Conservation (phyloP, 192 early-diverging fungal genomes). For the Podila epicladia region DNA sequence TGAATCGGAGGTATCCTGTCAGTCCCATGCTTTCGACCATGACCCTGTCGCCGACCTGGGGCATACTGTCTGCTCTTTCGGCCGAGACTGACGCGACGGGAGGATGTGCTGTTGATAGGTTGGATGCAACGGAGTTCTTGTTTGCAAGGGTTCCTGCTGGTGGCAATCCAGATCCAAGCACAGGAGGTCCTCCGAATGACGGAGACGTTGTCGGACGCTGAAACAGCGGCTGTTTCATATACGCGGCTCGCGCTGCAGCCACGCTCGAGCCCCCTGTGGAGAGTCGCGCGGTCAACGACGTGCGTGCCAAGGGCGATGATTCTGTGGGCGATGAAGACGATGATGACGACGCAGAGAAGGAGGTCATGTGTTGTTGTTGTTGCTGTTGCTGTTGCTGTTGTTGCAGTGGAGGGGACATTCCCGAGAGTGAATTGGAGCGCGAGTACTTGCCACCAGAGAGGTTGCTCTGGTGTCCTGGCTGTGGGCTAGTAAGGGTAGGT, state of each 20-base stretch:
- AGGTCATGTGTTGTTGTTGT: background rate
- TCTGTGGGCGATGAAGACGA: slow-evolving; percentile 18
- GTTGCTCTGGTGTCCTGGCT: too few species aligned
- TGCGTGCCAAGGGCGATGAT: slow-evolving; percentile 15
- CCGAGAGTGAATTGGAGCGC: too few species aligned
- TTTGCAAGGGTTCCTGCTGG: background rate
- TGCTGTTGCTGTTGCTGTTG: background rate
- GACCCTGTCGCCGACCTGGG: slow-evolving; percentile 67
- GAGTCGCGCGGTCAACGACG: background rate
- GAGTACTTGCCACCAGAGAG: too few species aligned
- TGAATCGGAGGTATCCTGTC: slow-evolving; percentile 75
- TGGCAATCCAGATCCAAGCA: slow-evolving; percentile 6
- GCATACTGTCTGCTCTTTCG: slow-evolving; percentile 21
- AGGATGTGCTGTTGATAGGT: background rate
- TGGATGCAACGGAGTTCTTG: background rate
- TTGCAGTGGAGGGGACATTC: background rate
- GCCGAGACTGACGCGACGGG: background rate
- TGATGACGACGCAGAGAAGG: slow-evolving; percentile 6
- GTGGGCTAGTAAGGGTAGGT: too few species aligned
- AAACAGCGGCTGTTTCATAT: slow-evolving; percentile 21
- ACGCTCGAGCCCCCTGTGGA: background rate
- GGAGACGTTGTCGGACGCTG: slow-evolving; percentile 7
- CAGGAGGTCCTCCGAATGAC: too few species aligned
- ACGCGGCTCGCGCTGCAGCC: background rate
- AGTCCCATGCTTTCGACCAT: slow-evolving; percentile 68